These are phyloP conservation scores for Backusella psychrophila DNA, from an alignment of 192 early-diverging fungal genomes.

Conservation along the genomic window DNA sequence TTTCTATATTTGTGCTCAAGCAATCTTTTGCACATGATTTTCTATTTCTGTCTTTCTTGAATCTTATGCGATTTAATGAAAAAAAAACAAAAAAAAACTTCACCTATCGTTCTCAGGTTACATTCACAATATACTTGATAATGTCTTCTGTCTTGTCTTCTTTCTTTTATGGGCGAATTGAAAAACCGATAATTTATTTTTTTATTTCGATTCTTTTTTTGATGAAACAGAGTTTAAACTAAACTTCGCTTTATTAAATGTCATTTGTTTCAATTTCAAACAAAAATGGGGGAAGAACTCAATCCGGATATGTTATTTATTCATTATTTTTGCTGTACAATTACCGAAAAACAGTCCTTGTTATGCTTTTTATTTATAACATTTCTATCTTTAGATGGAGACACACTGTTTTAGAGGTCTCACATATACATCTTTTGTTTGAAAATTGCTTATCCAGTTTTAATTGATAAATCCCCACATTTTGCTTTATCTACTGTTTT, in stretches of 20 bases:
- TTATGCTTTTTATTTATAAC: not conserved
- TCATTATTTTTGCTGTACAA: not conserved
- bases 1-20: not conserved
- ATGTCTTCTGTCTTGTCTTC: not conserved
- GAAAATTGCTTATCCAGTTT: not conserved
- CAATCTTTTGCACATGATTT: not conserved
- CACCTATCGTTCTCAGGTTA: not conserved
- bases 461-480: not conserved
- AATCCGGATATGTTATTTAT: not conserved
- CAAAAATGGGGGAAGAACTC: slow-evolving; percentile 1
- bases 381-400: not conserved
- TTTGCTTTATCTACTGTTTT: not conserved
- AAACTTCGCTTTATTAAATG: not conserved
- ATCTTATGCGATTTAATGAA: not conserved
- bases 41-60: not conserved
- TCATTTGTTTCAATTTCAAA: slow-evolving; percentile 4
- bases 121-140: not conserved
- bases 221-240: not conserved
- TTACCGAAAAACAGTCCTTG: not conserved
- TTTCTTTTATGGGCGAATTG: not conserved
- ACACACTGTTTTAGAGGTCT: not conserved
- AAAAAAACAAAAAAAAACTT: not conserved
- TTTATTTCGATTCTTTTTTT: not conserved
- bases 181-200: not conserved
- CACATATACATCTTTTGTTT: not conserved